Base-by-base conservation (phyloP, 352 stramenopile species). In the Globisporangium solare region DNA sequence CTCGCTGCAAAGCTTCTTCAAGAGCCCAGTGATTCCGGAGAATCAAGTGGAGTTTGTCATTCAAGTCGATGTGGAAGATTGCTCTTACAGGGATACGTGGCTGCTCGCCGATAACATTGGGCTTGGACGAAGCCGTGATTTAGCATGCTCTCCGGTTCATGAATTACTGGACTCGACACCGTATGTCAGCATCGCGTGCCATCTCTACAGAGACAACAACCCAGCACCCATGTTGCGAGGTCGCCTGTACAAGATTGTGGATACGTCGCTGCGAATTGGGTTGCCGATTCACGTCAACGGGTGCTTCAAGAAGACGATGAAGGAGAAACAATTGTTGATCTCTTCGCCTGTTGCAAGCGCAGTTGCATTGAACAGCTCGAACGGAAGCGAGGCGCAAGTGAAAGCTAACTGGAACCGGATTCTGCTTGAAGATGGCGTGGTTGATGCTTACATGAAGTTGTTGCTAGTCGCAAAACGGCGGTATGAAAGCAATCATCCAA, bases 1-100 rank as follows among this genome's bases (percentile, higher is more conserved):
- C 35, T 84, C 64, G 1, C 64, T 92, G 8, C 79, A 88, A 24
- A 88, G 76, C 54, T 88, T 92, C 58, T 92, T 92, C 59, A 89
- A 87, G 49, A 77, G 62, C 18, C 63, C 68, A 8, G 63, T 83
- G 10, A 75, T 66, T 0, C 81, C 77, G 24, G 77, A 88, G 57
- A 87, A 76, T 42, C 71, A 85, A 67, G 55, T 92, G 42, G 73
- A 88, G 60, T 89, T 89, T 45, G 58, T 56, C 0, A 64, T 92
- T n/a, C 70, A 73, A 24, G 42, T 90, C 14, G 79, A 88, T 27
- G 52, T 88, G 12, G 76, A 90, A 52, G 88, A 90, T 54, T 51
- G 46, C 12, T 60, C 66, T 15, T 52, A 74, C 63, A 64, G 47
- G 15, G 76, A 90, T 27, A 81, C 59, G 18, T 92, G 83, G 83